Percentiles rank a stretch among this genome's conserved stretches.
Evolutionary conservation across 208 protist species (phyloP).

Genomic region (Acanthamoeba triangularis): DNA sequence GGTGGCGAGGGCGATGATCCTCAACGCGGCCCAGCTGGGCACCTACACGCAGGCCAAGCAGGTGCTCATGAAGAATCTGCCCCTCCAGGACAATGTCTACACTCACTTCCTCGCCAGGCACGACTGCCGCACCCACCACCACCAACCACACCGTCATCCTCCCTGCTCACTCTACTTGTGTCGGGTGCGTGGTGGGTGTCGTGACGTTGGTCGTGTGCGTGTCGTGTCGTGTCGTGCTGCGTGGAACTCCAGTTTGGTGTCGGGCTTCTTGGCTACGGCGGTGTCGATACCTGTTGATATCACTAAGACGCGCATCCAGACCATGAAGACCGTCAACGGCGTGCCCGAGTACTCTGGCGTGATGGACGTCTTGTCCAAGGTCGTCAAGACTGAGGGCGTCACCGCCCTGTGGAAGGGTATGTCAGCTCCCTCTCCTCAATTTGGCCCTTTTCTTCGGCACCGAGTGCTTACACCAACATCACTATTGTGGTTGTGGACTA

Average conservation of each 20-base stretch:
- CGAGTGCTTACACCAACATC: neutral
- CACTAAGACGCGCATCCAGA: conserved; percentile 87
- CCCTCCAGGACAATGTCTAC: conserved; percentile 7
- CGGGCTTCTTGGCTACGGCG: conserved; percentile 81
- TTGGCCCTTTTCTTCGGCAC: neutral
- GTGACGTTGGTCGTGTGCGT: neutral
- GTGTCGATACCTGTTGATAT: conserved; percentile 86
- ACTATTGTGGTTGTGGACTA: neutral
- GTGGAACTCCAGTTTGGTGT: neutral
- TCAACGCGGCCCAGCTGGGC: conserved; percentile 86
- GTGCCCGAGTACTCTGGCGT: conserved; percentile 55
- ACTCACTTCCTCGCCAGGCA: conserved; percentile 55
- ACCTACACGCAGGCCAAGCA: conserved; percentile 86
- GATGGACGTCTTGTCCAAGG: conserved; percentile 26
- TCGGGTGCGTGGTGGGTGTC: neutral
- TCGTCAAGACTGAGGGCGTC: conserved; percentile 54
- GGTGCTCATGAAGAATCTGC: conserved; percentile 34
- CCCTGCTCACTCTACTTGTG: neutral
- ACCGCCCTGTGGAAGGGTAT: conserved; percentile 57
- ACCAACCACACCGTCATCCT: too few species aligned
- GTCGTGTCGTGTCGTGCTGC: neutral
- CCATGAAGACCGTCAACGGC: conserved; percentile 58
- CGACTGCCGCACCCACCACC: neutral
- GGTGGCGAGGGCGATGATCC: conserved; percentile 84
- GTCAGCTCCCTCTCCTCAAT: too few species aligned